Percentiles rank a stretch among this genome's conserved stretches.
These are phyloP conservation scores for Rhizopus microsporus DNA, from an alignment of 371 early-diverging fungal species.

Conservation along the genomic window DNA sequence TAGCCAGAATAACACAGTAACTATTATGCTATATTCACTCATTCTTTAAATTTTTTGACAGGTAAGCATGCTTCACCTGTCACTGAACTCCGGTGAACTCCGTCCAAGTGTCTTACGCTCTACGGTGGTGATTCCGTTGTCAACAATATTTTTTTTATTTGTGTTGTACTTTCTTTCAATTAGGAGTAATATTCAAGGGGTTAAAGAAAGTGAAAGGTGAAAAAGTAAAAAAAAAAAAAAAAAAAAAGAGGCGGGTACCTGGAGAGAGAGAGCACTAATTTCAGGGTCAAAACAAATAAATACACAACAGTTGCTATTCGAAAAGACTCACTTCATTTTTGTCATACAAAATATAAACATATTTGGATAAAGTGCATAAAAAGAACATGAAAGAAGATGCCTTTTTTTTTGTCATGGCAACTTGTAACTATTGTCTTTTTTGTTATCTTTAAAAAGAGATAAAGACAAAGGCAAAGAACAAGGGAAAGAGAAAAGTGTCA, in stretches of 20 bases:
- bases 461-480: no score
- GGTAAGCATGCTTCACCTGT: no score
- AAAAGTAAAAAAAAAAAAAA: background rate
- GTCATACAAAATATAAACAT: background rate
- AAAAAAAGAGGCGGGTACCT: background rate
- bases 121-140: no score
- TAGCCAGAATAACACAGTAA: no score
- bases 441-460: no score
- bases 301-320: background rate
- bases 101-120: no score
- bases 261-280: background rate
- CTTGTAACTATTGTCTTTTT: no score
- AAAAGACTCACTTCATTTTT: background rate
- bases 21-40: background rate
- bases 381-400: background rate
- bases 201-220: background rate
- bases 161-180: background rate
- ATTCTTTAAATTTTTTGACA: background rate
- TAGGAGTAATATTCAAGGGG: background rate
- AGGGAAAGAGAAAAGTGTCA: no score
- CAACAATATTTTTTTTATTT: no score
- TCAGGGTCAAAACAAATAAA: background rate
- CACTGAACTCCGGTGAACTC: no score
- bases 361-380: background rate
- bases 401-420: no score